Base-by-base conservation (phyloP, 2,329 filamentous ascomycete genomes). In the Ophiostoma piceae region DNA sequence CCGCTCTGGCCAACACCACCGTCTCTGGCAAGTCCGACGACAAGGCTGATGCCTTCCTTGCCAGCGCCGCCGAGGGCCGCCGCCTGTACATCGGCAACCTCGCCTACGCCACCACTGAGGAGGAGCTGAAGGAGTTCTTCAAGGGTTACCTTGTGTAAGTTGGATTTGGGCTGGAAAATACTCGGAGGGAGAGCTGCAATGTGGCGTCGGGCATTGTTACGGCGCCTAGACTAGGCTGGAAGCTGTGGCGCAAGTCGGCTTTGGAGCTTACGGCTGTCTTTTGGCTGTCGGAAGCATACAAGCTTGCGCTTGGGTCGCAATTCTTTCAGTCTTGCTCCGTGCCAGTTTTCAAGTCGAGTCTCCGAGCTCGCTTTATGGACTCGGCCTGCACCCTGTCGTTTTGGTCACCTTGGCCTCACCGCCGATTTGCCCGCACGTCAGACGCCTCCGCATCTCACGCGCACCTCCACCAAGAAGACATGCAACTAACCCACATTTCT, bases 21-120 rank as follows among this genome's bases (percentile, higher is more conserved):
- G 87, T 91, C 82, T 84, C 87, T 78, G 80, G 80, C 78, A 84
- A 84, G 81, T 75, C 79, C 75, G 81, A 82, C 79, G 83, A 85
- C 75, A 83, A 84, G 78, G 87, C 91, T 83, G 93, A 97, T 82
- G 93, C 94, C 82, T 93, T 95, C 80, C 90, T 95, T 82, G 92
- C 93, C 84, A 97, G 93, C 85, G 95, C 95, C 82, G 94, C 94
- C 83, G 95, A 99, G 87, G 94, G 95, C 82, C 92, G 95, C 86
- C 92, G 95, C 85, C 91, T 99, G 79, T 99, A 99, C 86, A 98
- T 99, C 86, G 95, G 95, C 87, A 99, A 99, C 88, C 92, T 99
- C 89, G 95, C 95, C 79, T 99, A 99, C 83, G 94, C 94, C 90
- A 98, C 95, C 90, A 97, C 93, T 82, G 95, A 98, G 92, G 95